A percentile compares a stretch with the other conserved stretches of the same genome.
phyloP scores from a whole-genome alignment of 2,329 filamentous ascomycete species.

The Ascochyta viciae-villosae region DNA sequence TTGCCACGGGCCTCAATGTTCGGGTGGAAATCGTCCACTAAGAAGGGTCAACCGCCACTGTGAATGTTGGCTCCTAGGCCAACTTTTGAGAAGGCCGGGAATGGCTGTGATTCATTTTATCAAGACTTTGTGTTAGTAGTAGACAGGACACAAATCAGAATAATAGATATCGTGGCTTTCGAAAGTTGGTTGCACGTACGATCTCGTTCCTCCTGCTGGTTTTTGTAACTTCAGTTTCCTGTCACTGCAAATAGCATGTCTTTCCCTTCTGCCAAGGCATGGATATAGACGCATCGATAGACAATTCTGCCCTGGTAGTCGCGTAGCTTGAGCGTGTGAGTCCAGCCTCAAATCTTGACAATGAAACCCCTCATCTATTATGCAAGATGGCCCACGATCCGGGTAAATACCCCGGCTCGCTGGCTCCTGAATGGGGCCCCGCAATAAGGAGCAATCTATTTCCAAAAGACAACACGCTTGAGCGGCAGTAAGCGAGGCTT shows the following conservation, averaged over 20 bases:
- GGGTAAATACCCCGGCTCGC: conserved; percentile 13
- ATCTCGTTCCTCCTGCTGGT: background rate
- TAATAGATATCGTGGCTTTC: background rate
- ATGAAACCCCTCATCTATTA: background rate
- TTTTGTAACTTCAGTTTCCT: background rate
- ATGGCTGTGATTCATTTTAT: background rate
- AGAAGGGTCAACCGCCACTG: background rate
- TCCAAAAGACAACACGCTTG: background rate
- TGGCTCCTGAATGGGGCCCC: conserved; percentile 6
- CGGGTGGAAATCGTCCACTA: background rate
- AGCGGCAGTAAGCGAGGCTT: background rate
- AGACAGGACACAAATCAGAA: background rate
- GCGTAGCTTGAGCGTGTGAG: background rate
- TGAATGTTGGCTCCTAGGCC: background rate
- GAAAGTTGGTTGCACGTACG: too few species aligned
- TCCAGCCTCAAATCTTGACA: background rate
- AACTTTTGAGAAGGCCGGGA: background rate
- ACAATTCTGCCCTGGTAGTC: background rate
- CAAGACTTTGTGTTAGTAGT: background rate
- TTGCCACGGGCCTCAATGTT: background rate
- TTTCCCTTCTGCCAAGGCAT: background rate
- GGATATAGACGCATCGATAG: background rate
- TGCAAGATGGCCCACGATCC: conserved; percentile 6
- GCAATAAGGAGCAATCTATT: conserved; percentile 13
- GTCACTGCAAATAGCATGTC: background rate